Evolutionary conservation across 768 basidiomycete species (phyloP).

Genomic region (Paxillus ammoniavirescens): DNA sequence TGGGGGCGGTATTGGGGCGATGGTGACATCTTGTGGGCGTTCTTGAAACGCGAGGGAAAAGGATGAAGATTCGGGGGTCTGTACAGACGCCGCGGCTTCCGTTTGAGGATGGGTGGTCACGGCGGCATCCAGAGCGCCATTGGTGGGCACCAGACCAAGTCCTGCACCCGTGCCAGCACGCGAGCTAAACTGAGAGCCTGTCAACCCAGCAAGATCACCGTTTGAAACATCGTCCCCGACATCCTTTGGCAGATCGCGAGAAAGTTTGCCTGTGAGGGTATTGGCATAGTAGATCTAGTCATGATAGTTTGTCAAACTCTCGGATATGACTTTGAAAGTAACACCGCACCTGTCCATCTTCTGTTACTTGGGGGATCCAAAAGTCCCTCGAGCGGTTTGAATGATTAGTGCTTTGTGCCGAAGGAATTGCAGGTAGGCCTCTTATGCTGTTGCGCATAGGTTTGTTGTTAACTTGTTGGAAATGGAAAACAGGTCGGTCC

Average conservation of each 20-base stretch:
- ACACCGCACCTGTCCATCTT: slow-evolving; percentile 70
- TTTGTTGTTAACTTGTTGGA: not conserved
- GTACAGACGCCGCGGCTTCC: not conserved
- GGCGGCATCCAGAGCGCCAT: slow-evolving; percentile 6
- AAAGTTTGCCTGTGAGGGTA: slow-evolving; percentile 74
- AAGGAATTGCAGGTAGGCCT: slow-evolving; percentile 30
- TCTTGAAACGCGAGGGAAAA: not conserved
- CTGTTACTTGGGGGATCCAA: slow-evolving; percentile 87
- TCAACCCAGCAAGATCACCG: slow-evolving; percentile 53
- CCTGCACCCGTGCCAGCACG: slow-evolving; percentile 48
- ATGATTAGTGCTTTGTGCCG: slow-evolving; percentile 1
- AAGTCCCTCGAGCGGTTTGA: slow-evolving; percentile 55
- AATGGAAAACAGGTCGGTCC: slow-evolving; percentile 10
- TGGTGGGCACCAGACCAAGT: slow-evolving; percentile 40
- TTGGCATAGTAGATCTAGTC: slow-evolving; percentile 90
- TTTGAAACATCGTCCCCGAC: slow-evolving; percentile 55
- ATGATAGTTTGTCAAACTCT: not conserved
- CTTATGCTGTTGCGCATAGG: slow-evolving; percentile 21
- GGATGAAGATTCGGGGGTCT: not conserved
- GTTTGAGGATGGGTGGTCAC: not conserved
- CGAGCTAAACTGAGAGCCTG: slow-evolving; percentile 48
- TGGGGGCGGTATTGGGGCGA: not conserved
- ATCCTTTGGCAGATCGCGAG: slow-evolving; percentile 79
- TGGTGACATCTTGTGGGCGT: not conserved
- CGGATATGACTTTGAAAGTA: not conserved